Evolutionary conservation across 495 filamentous ascomycete species (phyloP), one percentile per base, ranked within the genome.

Genomic region (Umbilicaria muhlenbergii): DNA sequence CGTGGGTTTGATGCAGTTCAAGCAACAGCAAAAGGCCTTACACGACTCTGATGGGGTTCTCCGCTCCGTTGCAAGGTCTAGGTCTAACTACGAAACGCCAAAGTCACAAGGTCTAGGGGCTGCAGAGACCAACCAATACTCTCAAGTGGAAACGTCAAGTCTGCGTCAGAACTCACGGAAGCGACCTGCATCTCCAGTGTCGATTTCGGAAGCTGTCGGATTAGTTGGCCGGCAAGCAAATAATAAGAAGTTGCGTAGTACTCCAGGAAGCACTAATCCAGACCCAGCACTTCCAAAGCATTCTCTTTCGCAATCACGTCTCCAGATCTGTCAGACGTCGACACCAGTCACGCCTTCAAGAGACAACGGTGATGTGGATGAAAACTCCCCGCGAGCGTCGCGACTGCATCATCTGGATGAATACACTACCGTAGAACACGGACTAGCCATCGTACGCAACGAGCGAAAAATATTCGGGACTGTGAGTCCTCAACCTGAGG

Each of bases 131-230:
- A 33, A 11, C 43, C 46, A 13, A 38, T 48, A 18, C n/a, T 40
- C 35, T 51, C 52, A n/a, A 34, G 35, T 11, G 40, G 32, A 24
- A 13, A 37, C 2, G 21, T 37, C 36, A 41, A 35, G 31, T 21
- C 18, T 18, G 21, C 38, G 34, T 35, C 46, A 2, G 32, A 39
- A 15, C 39, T 38, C 35, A 32, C 38, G 39, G 14, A 52, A 52
- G 48, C 72, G 75, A 38, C 64, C 70, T 17, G 66, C 70, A 18
- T 75, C 75, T 13, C 76, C 77, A 17, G 65, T 71, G 11, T 75
- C 77, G 3, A 70, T 77, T 32, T 61, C 67, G 12, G 78, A 83
- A 53, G 60, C 73, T 36, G 74, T 67, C 24, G 44, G 39, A 8
- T 21, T 47, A 15, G 52, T 42, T 10, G 36, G 39, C 31, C 39